Evolutionary conservation across 2,329 filamentous ascomycete species (phyloP), one percentile per base, ranked within the genome.

Genomic region (Epichloe elymi): DNA sequence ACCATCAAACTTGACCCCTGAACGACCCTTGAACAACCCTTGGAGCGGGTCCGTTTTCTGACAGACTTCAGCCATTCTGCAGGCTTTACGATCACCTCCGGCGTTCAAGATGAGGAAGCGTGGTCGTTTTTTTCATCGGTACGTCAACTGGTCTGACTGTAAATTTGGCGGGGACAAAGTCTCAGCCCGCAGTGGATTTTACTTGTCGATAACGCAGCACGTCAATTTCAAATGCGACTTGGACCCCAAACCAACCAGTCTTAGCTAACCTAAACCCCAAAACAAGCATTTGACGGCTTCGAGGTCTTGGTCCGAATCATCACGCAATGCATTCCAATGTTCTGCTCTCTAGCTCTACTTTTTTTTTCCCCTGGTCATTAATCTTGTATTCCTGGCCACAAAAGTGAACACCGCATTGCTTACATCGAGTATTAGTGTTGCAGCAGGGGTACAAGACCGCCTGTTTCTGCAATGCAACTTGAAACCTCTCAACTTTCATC

Each of bases 201-300:
- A 30, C 51, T 46, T 52, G 50, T 52, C 51, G 51, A 52, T 52
- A 52, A 52, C 19, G 12, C n/a, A 17, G 42, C 42, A 45, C 26
- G 12, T n/a, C 26, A 45, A 35, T 45, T 48, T 35, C 17, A 39
- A 40, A 39, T 6, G 30, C 30, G 10, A 30, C 30, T 30, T 2
- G 30, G 30, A 30, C 30, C 17, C 42, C 15, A 19, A 17, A 44
- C 42, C 26, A 3, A 8, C 26, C 7, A 30, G 26, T 10, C 26
- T 8, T 30, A 8, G 23, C 23, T 26, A 26, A 26, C 23, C 23
- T 26, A 26, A 8, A 26, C 23, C 23, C 23, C 3, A 8, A 8
- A 26, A 7, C 23, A 7, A 6, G 6, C 6, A 26, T 26, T 7
- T 26, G 23, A 23, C 23, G 23, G 23, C 23, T 26, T 8, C 23